Evolutionary conservation across 129 eudicot species (phyloP).

Genomic region (Sambucus nigra): DNA sequence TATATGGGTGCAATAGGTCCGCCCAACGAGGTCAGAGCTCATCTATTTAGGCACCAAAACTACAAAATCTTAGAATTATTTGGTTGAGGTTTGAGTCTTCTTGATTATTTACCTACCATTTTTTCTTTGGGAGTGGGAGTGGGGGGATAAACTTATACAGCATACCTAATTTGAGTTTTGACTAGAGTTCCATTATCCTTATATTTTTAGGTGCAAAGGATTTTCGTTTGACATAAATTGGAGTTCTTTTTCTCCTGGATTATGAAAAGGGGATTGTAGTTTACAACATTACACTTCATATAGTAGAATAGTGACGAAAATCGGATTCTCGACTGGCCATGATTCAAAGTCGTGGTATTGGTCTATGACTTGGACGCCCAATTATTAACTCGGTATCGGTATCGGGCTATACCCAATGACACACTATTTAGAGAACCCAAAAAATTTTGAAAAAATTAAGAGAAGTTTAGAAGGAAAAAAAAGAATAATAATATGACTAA

Average conservation of each 20-base stretch:
- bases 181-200: not conserved
- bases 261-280: too few relatives aligned
- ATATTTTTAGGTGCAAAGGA: not conserved
- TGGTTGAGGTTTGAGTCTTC: not conserved
- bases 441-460: too few relatives aligned
- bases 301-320: too few relatives aligned
- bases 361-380: too few relatives aligned
- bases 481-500: too few relatives aligned
- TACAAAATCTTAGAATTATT: not conserved
- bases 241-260: not conserved
- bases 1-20: conserved; percentile 28
- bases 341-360: too few relatives aligned
- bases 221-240: not conserved
- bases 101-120: not conserved
- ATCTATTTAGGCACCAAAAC: not conserved
- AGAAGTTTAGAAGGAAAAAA: too few relatives aligned
- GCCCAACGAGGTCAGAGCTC: conserved; percentile 46
- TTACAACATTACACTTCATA: too few relatives aligned
- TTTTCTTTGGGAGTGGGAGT: not conserved
- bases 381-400: too few relatives aligned
- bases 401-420: too few relatives aligned
- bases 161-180: not conserved
- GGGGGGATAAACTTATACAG: not conserved
- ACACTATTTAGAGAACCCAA: too few relatives aligned
- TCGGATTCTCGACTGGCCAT: too few relatives aligned